A percentile compares a stretch with the other conserved stretches of the same genome.
Conservation (phyloP, 2,329 filamentous ascomycete genomes). For the Alternaria sp. region DNA sequence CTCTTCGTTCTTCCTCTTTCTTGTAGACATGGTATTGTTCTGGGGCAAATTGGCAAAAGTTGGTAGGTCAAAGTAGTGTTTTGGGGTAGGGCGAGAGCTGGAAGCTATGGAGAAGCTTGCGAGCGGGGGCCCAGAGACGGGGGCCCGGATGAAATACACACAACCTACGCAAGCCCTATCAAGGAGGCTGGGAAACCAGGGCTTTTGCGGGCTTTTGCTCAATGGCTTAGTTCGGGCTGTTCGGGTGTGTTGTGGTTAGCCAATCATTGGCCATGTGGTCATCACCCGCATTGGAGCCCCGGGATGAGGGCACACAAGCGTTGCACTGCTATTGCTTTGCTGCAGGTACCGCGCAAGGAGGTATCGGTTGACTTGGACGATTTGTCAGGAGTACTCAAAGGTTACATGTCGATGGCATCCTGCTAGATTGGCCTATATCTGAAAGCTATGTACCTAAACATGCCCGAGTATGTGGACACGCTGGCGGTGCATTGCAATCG, state of each 20-base stretch:
- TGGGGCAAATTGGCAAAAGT: slow-evolving; percentile 14
- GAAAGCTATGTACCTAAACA: not conserved
- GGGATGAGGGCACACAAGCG: slow-evolving; percentile 13
- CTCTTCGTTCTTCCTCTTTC: slow-evolving; percentile 57
- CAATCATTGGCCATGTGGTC: slow-evolving; percentile 35
- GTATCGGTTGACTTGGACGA: not conserved
- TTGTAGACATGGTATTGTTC: slow-evolving; percentile 49
- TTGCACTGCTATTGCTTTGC: slow-evolving; percentile 20
- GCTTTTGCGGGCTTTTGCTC: slow-evolving; percentile 30
- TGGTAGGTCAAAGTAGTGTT: slow-evolving; percentile 28
- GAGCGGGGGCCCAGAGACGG: slow-evolving; percentile 23
- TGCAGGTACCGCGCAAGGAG: slow-evolving; percentile 35
- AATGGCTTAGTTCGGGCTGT: slow-evolving; percentile 36
- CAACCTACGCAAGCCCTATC: slow-evolving; percentile 29
- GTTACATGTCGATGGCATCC: not conserved
- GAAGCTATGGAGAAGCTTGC: slow-evolving; percentile 19
- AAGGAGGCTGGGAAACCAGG: slow-evolving; percentile 41
- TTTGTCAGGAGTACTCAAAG: not conserved
- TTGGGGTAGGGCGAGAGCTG: slow-evolving; percentile 12
- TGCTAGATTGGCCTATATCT: not conserved
- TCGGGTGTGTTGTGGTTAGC: slow-evolving; percentile 23
- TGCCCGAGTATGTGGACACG: not conserved
- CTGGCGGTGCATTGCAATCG: not conserved
- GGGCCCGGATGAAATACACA: slow-evolving; percentile 41
- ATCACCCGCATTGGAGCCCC: slow-evolving; percentile 29